Evolutionary conservation across 345 rosid genomes (phyloP).

Genomic region (Ceriops zippeliana): DNA sequence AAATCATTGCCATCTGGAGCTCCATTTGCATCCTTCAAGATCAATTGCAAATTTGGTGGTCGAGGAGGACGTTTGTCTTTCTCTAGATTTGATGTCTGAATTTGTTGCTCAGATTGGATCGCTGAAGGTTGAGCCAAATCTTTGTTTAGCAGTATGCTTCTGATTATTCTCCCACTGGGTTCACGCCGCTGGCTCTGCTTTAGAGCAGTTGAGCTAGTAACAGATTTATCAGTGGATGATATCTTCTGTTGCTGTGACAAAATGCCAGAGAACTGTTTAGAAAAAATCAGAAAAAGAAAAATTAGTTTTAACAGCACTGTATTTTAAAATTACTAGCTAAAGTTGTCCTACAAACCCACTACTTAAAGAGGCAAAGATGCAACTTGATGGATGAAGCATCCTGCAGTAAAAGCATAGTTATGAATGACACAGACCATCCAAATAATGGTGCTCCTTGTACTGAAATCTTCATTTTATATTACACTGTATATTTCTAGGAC

Average conservation of each 20-base stretch:
- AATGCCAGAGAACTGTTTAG: conserved; percentile 25
- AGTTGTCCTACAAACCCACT: neutral
- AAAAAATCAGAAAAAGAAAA: conserved; percentile 4
- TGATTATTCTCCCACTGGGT: conserved; percentile 38
- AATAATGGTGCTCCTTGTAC: no score
- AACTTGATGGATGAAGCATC: no score
- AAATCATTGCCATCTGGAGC: conserved; percentile 40
- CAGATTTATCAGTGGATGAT: conserved; percentile 26
- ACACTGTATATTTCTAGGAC: no score
- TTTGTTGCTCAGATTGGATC: conserved; percentile 42
- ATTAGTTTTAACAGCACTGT: neutral
- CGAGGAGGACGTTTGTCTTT: conserved; percentile 52
- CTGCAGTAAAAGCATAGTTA: no score
- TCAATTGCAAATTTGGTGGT: conserved; percentile 29
- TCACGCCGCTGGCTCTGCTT: conserved; percentile 50
- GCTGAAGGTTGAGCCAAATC: conserved; percentile 42
- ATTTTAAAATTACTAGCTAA: neutral
- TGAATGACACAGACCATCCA: no score
- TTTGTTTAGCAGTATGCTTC: conserved; percentile 46
- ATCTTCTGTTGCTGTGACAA: conserved; percentile 28
- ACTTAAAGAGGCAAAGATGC: neutral
- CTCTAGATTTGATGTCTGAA: conserved; percentile 32
- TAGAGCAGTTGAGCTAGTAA: conserved; percentile 27
- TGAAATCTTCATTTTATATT: no score
- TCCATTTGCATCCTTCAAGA: conserved; percentile 45